A percentile compares a stretch with the other conserved stretches of the same genome.
phyloP scores from a whole-genome alignment of 169 alveolate genomes.

The Blepharisma undulans region DNA sequence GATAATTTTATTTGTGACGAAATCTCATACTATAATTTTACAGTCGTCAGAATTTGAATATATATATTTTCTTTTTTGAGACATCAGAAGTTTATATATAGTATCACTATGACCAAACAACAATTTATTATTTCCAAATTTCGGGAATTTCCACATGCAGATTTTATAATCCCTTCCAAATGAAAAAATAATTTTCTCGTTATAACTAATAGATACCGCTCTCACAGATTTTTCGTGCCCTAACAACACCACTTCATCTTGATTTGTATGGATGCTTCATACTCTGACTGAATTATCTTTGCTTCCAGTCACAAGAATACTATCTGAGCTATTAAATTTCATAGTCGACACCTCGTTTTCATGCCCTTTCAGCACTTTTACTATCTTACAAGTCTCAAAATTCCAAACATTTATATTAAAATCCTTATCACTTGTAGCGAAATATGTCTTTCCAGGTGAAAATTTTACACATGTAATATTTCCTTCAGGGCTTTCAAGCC shows the following conservation, averaged over 20 bases:
- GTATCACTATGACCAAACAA: neutral
- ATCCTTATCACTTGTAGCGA: neutral
- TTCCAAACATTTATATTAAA: neutral
- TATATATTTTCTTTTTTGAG: neutral
- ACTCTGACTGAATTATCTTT: slow-evolving; percentile 20
- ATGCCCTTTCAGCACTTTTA: neutral
- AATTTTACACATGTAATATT: neutral
- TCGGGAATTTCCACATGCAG: neutral
- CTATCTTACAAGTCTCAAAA: neutral
- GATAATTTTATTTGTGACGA: neutral
- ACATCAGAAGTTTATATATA: neutral
- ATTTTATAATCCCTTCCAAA: neutral
- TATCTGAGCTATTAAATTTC: neutral
- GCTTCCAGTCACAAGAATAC: neutral
- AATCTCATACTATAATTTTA: neutral
- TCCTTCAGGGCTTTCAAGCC: neutral
- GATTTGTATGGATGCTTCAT: neutral
- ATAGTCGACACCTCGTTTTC: neutral
- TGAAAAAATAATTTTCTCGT: neutral
- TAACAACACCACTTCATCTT: neutral
- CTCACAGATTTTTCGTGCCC: neutral
- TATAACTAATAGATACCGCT: neutral
- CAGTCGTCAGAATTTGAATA: neutral
- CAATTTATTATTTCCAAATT: neutral
- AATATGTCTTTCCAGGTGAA: neutral